Base-by-base conservation (phyloP, 169 alveolate genomes). In the Eimeria zaria region DNA sequence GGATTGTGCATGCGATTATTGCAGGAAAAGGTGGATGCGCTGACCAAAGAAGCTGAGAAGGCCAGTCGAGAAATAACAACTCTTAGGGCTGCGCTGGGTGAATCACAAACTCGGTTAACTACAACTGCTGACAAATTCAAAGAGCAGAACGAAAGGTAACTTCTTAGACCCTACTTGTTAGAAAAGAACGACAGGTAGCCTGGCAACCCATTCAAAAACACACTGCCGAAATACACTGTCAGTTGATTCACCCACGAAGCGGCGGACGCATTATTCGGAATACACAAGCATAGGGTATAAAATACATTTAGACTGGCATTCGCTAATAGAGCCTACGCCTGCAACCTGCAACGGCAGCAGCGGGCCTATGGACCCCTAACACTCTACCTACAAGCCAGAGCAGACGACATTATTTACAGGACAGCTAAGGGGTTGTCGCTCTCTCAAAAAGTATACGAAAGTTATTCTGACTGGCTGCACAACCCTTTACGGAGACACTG, bases 101-200 rank as follows among this genome's bases (percentile, higher is more conserved):
- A 85, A 39, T 55, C 92, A 20, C 92, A 85, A 62, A 22, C 44
- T 39, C 67, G 92, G 78, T 36, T 85, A 41, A 39, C 41, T 24
- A 85, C 92, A 22, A 85, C 92, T 9, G 92, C 92, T 48, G 92
- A 85, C 78, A 85, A 85, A 41, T 85, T 48, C 30, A 85, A 85
- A 60, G 80, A 85, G 24, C 92, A 85, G 62, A 85, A 16, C 30
- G 92, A 85, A 62, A 85, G 92, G 92, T 85, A 60, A 12, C 22
- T 6, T 44, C 30, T 0, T 44, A 41, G 20, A 39, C n/a, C n/a
- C n/a, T n/a, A n/a, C n/a, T n/a, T n/a, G 58, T 51, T 12, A 51
- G 58, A 51, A 51, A 12, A 51, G 58, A 51, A 51, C n/a, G n/a
- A n/a, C n/a, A n/a, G n/a, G n/a, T n/a, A n/a, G n/a, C n/a, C n/a